phyloP scores from a whole-genome alignment of 176 grass and related monocot genomes.

The Hordeum vulgare region MorexV3_pseudomolecules_assembly NC_058521.1:579411216-579411715 shows the following conservation, averaged over 20 bases:
- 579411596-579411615: constrained; percentile 4
- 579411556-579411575: neutral
- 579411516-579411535: neutral
- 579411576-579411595: neutral
- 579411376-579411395: neutral
- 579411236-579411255: no score
- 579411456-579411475: constrained; percentile 27
- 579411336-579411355: constrained; percentile 8
- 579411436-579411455: neutral
- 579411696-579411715: neutral
- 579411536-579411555: neutral
- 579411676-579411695: neutral
- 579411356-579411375: constrained; percentile 3
- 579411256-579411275: neutral
- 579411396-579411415: neutral
- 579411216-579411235: no score
- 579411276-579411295: neutral
- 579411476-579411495: neutral
- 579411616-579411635: constrained; percentile 26
- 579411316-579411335: constrained; percentile 23
- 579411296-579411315: constrained; percentile 26
- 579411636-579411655: neutral
- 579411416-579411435: neutral
- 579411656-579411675: neutral
- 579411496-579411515: constrained; percentile 14